Evolutionary conservation across 2,329 filamentous ascomycete species (phyloP), one percentile per base, ranked within the genome.

Genomic region (Alternaria consortialis): DNA sequence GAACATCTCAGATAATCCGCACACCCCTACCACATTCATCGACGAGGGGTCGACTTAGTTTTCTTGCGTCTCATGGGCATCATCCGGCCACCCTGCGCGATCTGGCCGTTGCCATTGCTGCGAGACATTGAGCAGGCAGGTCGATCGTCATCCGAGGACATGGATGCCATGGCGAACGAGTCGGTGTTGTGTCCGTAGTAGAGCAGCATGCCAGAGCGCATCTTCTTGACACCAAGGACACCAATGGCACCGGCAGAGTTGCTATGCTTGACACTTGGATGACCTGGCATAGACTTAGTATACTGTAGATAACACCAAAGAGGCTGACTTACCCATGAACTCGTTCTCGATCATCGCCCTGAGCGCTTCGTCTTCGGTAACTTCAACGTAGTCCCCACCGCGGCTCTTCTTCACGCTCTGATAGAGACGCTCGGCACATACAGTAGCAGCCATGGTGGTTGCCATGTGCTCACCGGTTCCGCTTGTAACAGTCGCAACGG

Each of bases 391-490:
- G 7, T 79, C 78, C 7, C 92, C 92, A 15, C 83, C 85, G 51
- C 79, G 80, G 2, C 82, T 85, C 66, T 87, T 89, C 73, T 84
- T 86, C 50, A 84, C 90, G 68, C 84, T 87, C 66, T 90, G 87
- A 74, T 93, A 97, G 27, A 99, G 84, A 46, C 95, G 88, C 66
- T 94, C 91, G 0, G 94, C 93, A 75, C 93, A 97, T 56, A 90
- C 90, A 60, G 90, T 89, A 7, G 95, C 94, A 11, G 95, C 94
- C 85, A 96, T 90, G 0, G 94, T 96, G 0, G 94, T 97, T 36
- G 93, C 92, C 91, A 99, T 99, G 76, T 99, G 95, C 80, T 99
- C 95, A 48, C 95, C 95, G 3, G 95, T 99, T 29, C 95, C 95
- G 75, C 93, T 97, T 39, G 93, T 96, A 23, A 97, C 93, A 27